Base-by-base conservation (phyloP, 306 rosid species). In the Parietaria judaica region DNA sequence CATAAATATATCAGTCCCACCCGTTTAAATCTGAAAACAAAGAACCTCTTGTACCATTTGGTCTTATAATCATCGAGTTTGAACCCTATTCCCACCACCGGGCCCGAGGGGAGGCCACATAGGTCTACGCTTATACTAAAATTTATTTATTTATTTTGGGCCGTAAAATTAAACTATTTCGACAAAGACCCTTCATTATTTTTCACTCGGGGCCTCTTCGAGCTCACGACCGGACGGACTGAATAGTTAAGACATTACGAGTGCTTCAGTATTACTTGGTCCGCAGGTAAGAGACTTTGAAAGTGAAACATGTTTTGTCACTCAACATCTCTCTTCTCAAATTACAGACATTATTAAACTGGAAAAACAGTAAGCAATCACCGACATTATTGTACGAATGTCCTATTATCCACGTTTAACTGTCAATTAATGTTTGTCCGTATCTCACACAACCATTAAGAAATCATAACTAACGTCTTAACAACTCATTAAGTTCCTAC, bases 301-400 rank as follows among this genome's bases (percentile, higher is more conserved):
- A 23, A 53, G 16, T 53, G 36, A 53, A 23, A 53, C 54, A 0
- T 7, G 7, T 14, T 51, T 23, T 53, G 12, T 8, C 14, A 11
- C 37, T 13, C 39, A 23, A 12, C 11, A 56, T 36, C 14, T 34
- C 14, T 11, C 36, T 34, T 31, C 17, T 11, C 10, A 56, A 31
- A 62, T 62, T n/a, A 62, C 47, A 62, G 34, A 62, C 66, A 34
- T 31, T 17, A 34, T 23, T 23, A 23, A 23, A 23, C 31, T 23
- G 31, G 31, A 23, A 23, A 23, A 23, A 0, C 31, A 23, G 31
- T 23, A 23, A 23, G 31, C 31, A 0, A 23, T 60, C 52, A 60
- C 64, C 64, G 52, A 60, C 64, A 41, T 6, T 17, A 6, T 34
- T 36, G 60, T 36, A 56, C 45, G 52, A 2, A 44, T 23, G 15